Conservation (phyloP, 257 asterid genomes). For the Anisodus tanguticus region DNA sequence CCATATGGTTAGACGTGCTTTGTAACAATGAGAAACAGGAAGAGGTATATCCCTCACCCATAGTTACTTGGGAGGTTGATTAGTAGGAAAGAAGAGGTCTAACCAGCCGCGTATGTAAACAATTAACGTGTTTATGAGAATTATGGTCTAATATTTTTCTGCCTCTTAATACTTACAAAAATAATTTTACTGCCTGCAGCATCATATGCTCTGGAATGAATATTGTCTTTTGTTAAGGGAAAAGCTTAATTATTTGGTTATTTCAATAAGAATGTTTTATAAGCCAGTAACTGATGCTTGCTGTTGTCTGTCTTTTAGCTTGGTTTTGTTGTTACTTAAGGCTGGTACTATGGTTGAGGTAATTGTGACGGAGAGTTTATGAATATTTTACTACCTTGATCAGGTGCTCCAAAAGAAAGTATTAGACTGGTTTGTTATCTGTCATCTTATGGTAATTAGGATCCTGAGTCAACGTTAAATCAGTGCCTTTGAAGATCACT, state of each 20-base stretch:
- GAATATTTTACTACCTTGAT: background rate
- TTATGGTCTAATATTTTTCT: background rate
- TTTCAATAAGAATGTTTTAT: background rate
- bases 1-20: background rate
- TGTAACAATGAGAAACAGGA: background rate
- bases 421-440: background rate
- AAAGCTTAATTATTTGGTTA: background rate
- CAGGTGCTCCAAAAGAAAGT: background rate
- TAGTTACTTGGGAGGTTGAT: background rate
- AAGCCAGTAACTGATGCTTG: slow-evolving; percentile 9
- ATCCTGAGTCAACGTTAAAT: background rate
- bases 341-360: background rate
- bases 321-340: background rate
- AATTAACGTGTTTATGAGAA: background rate
- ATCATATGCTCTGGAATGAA: slow-evolving; percentile 18
- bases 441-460: background rate
- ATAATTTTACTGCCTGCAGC: background rate
- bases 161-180: background rate
- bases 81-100: background rate
- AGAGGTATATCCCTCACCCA: background rate
- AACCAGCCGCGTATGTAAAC: background rate
- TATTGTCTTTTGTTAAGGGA: background rate
- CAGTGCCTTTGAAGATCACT: background rate
- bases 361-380: background rate
- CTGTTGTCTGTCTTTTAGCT: background rate